Percentiles rank a stretch among this genome's conserved stretches.
Evolutionary conservation across 805 yeast species (phyloP).

Genomic region (Yamadazyma nakazawae): DNA sequence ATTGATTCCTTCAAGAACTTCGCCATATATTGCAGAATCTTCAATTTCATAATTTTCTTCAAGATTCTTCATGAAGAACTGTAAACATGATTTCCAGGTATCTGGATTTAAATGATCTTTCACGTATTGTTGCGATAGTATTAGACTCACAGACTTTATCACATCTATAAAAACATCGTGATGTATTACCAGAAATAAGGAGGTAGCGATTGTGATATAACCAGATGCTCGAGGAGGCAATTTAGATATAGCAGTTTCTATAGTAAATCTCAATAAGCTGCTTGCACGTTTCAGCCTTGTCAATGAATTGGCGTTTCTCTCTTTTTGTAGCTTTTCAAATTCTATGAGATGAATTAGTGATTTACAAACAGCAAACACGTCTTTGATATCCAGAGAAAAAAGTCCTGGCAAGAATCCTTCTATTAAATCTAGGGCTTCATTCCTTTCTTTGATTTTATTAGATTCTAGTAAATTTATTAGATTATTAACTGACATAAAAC

Average conservation of each 20-base stretch:
- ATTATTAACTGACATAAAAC: background rate
- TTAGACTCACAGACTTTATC: conserved; percentile 17
- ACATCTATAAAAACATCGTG: conserved; percentile 18
- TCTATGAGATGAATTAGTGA: conserved; percentile 5
- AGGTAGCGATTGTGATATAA: background rate
- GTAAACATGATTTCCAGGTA: conserved; percentile 25
- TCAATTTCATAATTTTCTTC: background rate
- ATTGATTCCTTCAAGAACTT: conserved; percentile 4
- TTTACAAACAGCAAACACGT: conserved; percentile 2
- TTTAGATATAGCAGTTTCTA: background rate
- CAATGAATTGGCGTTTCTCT: background rate
- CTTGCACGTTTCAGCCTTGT: conserved; percentile 2
- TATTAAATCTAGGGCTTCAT: conserved; percentile 40
- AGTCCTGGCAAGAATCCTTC: conserved; percentile 12
- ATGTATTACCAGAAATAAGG: conserved; percentile 1
- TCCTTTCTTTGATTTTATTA: conserved; percentile 51
- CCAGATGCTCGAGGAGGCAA: conserved; percentile 8
- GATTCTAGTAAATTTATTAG: conserved; percentile 36
- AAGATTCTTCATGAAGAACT: conserved; percentile 18
- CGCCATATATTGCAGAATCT: background rate
- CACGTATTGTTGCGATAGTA: conserved; percentile 24
- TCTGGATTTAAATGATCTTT: conserved; percentile 28
- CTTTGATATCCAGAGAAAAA: conserved; percentile 2
- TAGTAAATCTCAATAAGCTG: background rate
- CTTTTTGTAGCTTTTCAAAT: conserved; percentile 1